A percentile compares a stretch with the other conserved stretches of the same genome.
Conservation (phyloP, 208 protist genomes). For the Leishmania braziliensis region DNA sequence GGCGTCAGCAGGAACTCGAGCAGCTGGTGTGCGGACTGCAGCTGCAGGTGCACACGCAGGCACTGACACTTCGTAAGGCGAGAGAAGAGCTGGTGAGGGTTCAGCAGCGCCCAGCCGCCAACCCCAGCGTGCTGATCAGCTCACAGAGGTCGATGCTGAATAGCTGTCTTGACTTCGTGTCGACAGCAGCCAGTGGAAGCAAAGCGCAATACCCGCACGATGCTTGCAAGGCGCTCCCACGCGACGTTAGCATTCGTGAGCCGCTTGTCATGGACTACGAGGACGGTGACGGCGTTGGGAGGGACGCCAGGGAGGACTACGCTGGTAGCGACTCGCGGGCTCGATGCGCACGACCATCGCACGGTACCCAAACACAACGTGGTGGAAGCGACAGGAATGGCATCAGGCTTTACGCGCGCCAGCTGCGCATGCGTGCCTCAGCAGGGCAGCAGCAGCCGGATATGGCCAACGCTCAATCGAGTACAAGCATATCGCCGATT, state of each 20-base stretch:
- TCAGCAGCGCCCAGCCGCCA: not conserved
- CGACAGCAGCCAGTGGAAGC: not conserved
- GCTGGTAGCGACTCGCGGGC: not conserved
- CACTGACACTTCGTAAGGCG: not conserved
- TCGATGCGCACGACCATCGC: not conserved
- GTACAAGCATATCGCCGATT: not conserved
- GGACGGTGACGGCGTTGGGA: not conserved
- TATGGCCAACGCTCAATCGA: not conserved
- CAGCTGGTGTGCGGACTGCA: conserved; percentile 18
- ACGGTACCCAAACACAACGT: not conserved
- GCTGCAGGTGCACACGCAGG: conserved; percentile 16
- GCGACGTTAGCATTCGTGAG: conserved; percentile 26
- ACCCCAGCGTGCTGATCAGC: not conserved
- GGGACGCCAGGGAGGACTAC: not conserved
- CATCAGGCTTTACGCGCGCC: conserved; percentile 23
- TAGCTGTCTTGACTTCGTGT: not conserved
- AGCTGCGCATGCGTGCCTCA: conserved; percentile 34
- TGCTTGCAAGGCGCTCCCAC: conserved; percentile 22
- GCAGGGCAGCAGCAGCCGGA: not conserved
- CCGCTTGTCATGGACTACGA: conserved; percentile 11
- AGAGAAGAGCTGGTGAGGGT: not conserved
- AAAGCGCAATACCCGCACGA: not conserved
- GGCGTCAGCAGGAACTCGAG: conserved; percentile 36
- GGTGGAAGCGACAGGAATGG: not conserved
- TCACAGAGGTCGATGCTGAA: not conserved